Evolutionary conservation across 805 yeast genomes (phyloP).

Genomic region (Sugiyamaella boreocaroliniensis): DNA sequence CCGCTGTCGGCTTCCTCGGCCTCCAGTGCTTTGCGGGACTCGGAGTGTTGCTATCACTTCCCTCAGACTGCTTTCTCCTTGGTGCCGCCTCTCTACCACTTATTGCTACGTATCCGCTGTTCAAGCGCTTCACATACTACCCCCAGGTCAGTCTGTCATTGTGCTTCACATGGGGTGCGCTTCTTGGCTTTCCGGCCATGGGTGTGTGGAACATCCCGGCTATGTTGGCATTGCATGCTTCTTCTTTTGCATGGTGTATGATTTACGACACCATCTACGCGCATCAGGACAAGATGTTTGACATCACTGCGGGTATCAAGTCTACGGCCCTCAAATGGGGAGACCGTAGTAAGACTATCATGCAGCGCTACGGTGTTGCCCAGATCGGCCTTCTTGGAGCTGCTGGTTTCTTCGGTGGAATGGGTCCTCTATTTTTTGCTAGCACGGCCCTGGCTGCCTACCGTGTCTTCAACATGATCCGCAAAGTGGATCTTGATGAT

Average conservation of each 20-base stretch:
- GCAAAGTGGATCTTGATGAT: slow-evolving; percentile 66
- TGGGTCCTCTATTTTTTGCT: slow-evolving; percentile 77
- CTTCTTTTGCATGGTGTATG: slow-evolving; percentile 90
- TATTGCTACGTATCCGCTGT: slow-evolving; percentile 83
- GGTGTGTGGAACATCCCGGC: slow-evolving; percentile 72
- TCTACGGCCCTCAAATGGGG: slow-evolving; percentile 97
- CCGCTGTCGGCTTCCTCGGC: slow-evolving; percentile 64
- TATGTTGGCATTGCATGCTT: slow-evolving; percentile 68
- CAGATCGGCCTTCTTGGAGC: slow-evolving; percentile 59
- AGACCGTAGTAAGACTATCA: slow-evolving; percentile 59
- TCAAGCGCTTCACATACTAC: slow-evolving; percentile 90
- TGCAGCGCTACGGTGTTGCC: slow-evolving; percentile 54
- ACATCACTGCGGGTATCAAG: slow-evolving; percentile 83
- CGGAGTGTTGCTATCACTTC: slow-evolving; percentile 63
- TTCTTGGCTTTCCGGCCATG: slow-evolving; percentile 94
- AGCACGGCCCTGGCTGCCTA: slow-evolving; percentile 64
- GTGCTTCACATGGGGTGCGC: slow-evolving; percentile 91
- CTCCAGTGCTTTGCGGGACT: slow-evolving; percentile 72
- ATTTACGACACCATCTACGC: slow-evolving; percentile 94
- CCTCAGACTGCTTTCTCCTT: slow-evolving; percentile 70
- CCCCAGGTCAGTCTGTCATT: slow-evolving; percentile 81
- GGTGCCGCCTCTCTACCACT: slow-evolving; percentile 77
- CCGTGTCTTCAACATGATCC: slow-evolving; percentile 63
- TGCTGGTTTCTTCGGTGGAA: slow-evolving; percentile 69
- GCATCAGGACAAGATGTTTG: slow-evolving; percentile 91